Evolutionary conservation across 345 rosid genomes (phyloP).

Genomic region (Citropsis articulata): DNA sequence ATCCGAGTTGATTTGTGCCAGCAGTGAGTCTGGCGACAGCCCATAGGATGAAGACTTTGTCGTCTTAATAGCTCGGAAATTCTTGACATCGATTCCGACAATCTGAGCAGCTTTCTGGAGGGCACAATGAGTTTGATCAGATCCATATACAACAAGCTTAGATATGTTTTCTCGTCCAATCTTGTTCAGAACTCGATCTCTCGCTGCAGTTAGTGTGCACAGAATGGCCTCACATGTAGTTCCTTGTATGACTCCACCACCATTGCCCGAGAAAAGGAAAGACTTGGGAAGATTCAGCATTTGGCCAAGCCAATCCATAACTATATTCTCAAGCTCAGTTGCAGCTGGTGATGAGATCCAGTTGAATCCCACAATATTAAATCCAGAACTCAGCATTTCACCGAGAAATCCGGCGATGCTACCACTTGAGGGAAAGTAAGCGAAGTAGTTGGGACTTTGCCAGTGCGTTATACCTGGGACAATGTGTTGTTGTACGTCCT

Average conservation of each 20-base stretch:
- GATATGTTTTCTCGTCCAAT: slow-evolving; percentile 15
- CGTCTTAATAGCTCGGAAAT: slow-evolving; percentile 40
- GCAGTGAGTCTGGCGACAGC: slow-evolving; percentile 14
- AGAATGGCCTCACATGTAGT: slow-evolving; percentile 40
- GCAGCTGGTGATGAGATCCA: slow-evolving; percentile 51
- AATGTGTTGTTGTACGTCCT: slow-evolving; percentile 28
- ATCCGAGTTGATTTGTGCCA: slow-evolving; percentile 16
- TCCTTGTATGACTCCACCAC: slow-evolving; percentile 41
- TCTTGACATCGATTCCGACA: slow-evolving; percentile 43
- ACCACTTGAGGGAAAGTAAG: slow-evolving; percentile 24
- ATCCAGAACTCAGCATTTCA: slow-evolving; percentile 37
- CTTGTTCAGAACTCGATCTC: slow-evolving; percentile 27
- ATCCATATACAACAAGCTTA: slow-evolving; percentile 38
- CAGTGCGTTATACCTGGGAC: slow-evolving; percentile 49
- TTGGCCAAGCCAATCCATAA: slow-evolving; percentile 44
- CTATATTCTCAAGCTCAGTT: slow-evolving; percentile 44
- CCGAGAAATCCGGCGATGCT: slow-evolving; percentile 36
- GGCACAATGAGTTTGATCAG: slow-evolving; percentile 39
- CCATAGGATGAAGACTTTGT: slow-evolving; percentile 20
- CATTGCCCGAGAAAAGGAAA: slow-evolving; percentile 39
- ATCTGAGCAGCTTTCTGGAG: slow-evolving; percentile 35
- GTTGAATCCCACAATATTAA: slow-evolving; percentile 41
- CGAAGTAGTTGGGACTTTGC: slow-evolving; percentile 45
- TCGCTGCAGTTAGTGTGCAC: slow-evolving; percentile 32
- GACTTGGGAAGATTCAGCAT: slow-evolving; percentile 32